Evolutionary conservation across 78 protist genomes (phyloP).

Genomic region (Dictyostelium capitatum): DNA sequence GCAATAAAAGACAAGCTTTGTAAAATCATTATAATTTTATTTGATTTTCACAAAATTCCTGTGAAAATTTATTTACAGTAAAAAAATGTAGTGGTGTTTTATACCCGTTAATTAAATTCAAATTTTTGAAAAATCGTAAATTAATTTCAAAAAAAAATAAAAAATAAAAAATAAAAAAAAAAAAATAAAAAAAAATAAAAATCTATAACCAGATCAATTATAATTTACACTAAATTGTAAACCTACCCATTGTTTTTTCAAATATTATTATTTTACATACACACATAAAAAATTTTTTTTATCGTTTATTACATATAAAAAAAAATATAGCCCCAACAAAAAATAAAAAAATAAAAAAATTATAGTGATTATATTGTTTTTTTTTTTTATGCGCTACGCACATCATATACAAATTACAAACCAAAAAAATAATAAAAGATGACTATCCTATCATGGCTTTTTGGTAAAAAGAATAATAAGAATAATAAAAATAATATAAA

Average conservation of each 20-base stretch:
- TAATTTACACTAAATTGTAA: too few relatives aligned
- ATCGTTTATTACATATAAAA: not conserved
- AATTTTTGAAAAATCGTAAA: not conserved
- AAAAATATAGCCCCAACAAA: not conserved
- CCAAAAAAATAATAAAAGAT: not conserved
- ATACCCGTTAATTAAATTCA: not conserved
- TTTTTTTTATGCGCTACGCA: not conserved
- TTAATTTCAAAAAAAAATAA: not conserved
- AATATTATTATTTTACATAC: too few relatives aligned
- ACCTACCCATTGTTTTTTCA: too few relatives aligned
- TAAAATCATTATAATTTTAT: not conserved
- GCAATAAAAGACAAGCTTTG: conserved; percentile 42
- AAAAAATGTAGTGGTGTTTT: too few relatives aligned
- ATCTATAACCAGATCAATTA: too few relatives aligned
- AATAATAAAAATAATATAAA: not conserved
- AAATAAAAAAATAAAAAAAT: not conserved
- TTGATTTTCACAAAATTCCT: not conserved
- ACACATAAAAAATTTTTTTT: too few relatives aligned
- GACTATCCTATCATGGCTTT: conserved; percentile 30
- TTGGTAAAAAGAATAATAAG: not conserved
- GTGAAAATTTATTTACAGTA: not conserved
- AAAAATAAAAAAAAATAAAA: too few relatives aligned
- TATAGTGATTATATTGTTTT: too few relatives aligned
- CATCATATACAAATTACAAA: not conserved
- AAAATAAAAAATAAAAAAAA: too few relatives aligned